phyloP scores from a whole-genome alignment of 768 basidiomycete genomes.

The Pholiota microspora region DNA sequence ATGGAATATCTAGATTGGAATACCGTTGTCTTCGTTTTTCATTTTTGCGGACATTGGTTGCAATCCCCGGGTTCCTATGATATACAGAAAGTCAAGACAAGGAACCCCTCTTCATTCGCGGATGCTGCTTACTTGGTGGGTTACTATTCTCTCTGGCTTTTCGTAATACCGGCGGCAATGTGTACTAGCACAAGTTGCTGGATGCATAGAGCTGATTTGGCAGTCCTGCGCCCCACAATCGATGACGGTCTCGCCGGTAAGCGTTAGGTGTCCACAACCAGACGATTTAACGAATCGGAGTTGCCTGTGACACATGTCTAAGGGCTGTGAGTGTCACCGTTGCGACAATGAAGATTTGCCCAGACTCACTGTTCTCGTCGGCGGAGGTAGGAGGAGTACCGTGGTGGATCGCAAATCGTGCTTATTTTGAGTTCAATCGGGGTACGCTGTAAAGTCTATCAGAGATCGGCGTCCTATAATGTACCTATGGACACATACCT shows the following conservation, averaged over 20 bases:
- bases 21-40: neutral
- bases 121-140: slow-evolving; percentile 36
- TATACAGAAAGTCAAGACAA: slow-evolving; percentile 13
- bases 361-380: slow-evolving; percentile 39
- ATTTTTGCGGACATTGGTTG: slow-evolving; percentile 27
- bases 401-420: slow-evolving; percentile 33
- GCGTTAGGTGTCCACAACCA: slow-evolving; percentile 56
- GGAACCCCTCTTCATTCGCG: neutral
- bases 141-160: slow-evolving; percentile 53
- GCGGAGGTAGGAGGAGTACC: slow-evolving; percentile 51
- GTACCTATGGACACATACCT: slow-evolving; percentile 16
- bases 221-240: slow-evolving; percentile 55
- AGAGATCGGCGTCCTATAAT: slow-evolving; percentile 24
- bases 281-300: slow-evolving; percentile 50
- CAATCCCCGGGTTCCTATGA: slow-evolving; percentile 38
- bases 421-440: slow-evolving; percentile 35
- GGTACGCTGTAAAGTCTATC: slow-evolving; percentile 26
- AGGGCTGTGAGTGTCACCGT: slow-evolving; percentile 20
- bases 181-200: slow-evolving; percentile 42
- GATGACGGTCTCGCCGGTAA: slow-evolving; percentile 38
- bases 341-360: slow-evolving; percentile 13
- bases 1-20: slow-evolving; percentile 2
- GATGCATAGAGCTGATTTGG: slow-evolving; percentile 48
- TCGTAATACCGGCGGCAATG: slow-evolving; percentile 58
- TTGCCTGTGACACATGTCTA: slow-evolving; percentile 63